phyloP scores from a whole-genome alignment of 345 rosid species.

The Arabidopsis arenosa region DNA sequence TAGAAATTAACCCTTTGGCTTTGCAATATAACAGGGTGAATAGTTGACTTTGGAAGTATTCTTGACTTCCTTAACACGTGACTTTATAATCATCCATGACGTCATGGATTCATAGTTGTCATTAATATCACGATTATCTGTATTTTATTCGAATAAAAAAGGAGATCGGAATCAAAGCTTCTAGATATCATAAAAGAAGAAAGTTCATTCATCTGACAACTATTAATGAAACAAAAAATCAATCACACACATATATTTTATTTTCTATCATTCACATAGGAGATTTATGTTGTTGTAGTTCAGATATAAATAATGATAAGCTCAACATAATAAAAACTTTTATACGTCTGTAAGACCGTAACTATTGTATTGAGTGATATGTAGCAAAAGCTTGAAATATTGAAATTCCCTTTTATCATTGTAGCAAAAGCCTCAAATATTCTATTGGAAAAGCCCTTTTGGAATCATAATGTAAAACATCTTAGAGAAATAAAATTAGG shows the following conservation, averaged over 20 bases:
- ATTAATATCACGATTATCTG: background rate
- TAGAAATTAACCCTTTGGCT: background rate
- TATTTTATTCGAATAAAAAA: background rate
- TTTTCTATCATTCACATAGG: background rate
- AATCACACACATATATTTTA: background rate
- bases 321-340: too few species aligned
- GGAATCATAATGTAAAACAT: background rate
- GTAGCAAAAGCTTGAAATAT: background rate
- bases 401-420: background rate
- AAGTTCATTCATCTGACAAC: conserved; percentile 29
- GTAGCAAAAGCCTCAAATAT: background rate
- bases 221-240: background rate
- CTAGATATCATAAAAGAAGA: conserved; percentile 25
- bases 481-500: background rate
- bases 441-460: background rate
- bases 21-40: conserved; percentile 8
- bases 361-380: background rate
- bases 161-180: conserved; percentile 22
- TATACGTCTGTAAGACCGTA: background rate
- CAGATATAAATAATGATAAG: background rate
- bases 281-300: conserved; percentile 18
- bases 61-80: conserved; percentile 30
- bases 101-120: conserved; percentile 39
- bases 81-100: conserved; percentile 40
- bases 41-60: conserved; percentile 34